Evolutionary conservation across 2,329 filamentous ascomycete genomes (phyloP).

Genomic region (Phoma sp.): DNA sequence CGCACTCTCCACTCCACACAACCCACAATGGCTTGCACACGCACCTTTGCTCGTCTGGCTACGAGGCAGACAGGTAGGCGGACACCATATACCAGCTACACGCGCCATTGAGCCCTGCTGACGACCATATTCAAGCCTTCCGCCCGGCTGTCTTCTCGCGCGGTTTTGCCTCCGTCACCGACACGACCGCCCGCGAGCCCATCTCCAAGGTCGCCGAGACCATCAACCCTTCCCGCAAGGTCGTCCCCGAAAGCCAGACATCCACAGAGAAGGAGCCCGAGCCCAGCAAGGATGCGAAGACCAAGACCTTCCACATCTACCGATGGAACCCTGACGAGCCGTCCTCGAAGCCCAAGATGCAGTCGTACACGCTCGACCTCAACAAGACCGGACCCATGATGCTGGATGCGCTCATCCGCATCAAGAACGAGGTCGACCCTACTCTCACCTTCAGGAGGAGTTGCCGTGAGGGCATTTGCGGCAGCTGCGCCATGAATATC

Average conservation of each 20-base stretch:
- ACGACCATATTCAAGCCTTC: constrained; percentile 37
- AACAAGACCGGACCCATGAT: constrained; percentile 99
- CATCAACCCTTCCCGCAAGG: constrained; percentile 33
- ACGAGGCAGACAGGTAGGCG: constrained; percentile 45
- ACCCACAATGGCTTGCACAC: constrained; percentile 46
- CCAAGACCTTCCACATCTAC: constrained; percentile 99
- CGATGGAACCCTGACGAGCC: constrained; percentile 96
- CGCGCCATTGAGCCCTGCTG: constrained; percentile 34
- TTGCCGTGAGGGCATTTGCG: constrained; percentile 98
- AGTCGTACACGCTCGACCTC: constrained; percentile 90
- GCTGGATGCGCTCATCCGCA: constrained; percentile 92
- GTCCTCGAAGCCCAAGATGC: constrained; percentile 91
- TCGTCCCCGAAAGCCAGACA: constrained; percentile 59
- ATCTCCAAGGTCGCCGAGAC: constrained; percentile 40
- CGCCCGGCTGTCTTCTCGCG: constrained; percentile 46
- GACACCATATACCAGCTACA: neutral
- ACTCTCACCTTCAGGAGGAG: constrained; percentile 95
- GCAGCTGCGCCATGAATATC: constrained; percentile 99
- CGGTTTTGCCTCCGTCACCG: constrained; percentile 47
- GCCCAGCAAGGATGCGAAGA: constrained; percentile 62
- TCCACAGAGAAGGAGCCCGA: constrained; percentile 68
- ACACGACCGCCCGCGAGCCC: constrained; percentile 41
- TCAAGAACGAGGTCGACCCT: constrained; percentile 99
- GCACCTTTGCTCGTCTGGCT: constrained; percentile 47
- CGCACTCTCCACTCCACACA: constrained; percentile 35